Percentiles rank a stretch among this genome's conserved stretches.
Conservation (phyloP, 148 eudicot species). For the Nyssa sinensis region DNA sequence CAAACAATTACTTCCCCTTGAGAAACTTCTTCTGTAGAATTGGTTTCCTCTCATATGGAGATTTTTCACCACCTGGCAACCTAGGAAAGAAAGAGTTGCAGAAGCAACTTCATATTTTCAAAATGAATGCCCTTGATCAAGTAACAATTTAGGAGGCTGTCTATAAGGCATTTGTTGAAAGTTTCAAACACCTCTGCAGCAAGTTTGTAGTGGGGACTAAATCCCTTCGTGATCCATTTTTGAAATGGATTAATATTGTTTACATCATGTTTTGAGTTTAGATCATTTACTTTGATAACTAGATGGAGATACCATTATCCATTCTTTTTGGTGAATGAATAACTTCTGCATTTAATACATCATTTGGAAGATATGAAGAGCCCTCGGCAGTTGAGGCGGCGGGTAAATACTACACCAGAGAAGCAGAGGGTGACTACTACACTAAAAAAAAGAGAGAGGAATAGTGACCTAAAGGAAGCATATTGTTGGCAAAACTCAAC, state of each 20-base stretch:
- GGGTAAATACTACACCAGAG: slow-evolving; percentile 42
- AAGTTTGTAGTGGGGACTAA: slow-evolving; percentile 8
- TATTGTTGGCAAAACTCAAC: slow-evolving; percentile 27
- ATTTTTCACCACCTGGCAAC: background rate
- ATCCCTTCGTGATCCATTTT: background rate
- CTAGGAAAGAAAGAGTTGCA: background rate
- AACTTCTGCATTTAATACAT: background rate
- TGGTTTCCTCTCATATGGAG: background rate
- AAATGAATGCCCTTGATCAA: background rate
- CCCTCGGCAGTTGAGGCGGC: slow-evolving; percentile 47
- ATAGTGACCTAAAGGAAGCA: slow-evolving; percentile 34
- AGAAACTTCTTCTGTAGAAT: background rate
- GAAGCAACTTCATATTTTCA: background rate
- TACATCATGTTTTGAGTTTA: slow-evolving; percentile 1
- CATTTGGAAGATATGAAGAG: slow-evolving; percentile 45
- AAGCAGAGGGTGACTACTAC: slow-evolving; percentile 38
- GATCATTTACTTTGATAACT: background rate
- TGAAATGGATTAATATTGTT: background rate
- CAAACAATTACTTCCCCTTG: slow-evolving; percentile 1
- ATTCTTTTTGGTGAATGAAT: background rate
- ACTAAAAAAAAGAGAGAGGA: slow-evolving; percentile 41
- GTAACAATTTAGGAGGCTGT: background rate
- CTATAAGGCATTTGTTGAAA: background rate
- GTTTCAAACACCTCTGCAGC: background rate
- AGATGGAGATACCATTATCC: background rate